Evolutionary conservation across 2,329 filamentous ascomycete species (phyloP), one percentile per base, ranked within the genome.

Genomic region (Intubia oerlemansii): DNA sequence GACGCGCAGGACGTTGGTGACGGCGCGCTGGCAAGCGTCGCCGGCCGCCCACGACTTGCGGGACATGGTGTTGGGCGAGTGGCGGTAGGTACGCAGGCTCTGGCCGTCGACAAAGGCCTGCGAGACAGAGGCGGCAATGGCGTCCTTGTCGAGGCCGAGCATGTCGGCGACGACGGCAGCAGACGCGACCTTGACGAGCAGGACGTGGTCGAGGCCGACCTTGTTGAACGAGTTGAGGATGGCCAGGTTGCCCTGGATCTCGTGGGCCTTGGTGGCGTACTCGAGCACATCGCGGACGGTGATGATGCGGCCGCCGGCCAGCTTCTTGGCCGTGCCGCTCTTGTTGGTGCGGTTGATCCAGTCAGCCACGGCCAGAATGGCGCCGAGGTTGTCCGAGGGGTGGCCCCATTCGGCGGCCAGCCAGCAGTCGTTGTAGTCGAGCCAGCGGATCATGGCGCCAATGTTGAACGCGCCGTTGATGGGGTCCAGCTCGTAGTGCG

Each of bases 201-300:
- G 79, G 38, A 98, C 88, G 56, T 98, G 88, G 59, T 98, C 88
- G 34, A 98, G 63, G 34, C 88, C 88, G 49, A 95, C 88, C 60
- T 85, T 91, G 69, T 98, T 98, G 71, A 74, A 95, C 30, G 82
- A 92, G 67, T 98, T 98, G 56, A 95, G 75, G 34, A 98, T 67
- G 32, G 88, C 88, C 51, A 98, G 62, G 54, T 84, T 90, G 44
- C 88, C 88, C 63, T 98, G 88, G 46, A 98, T 92, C 54, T 98
- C 88, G 54, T 98, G 88, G 42, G 88, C 88, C 66, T 92, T 92
- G 65, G 95, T 90, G 81, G 95, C 93, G 42, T 67, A 82, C 64
- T 93, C 84, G 39, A 98, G 67, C 22, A 98, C 73, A 45, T 95
- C 85, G 49, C 72, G 73, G 48, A 95, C 59, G 41, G 77, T 92